Base-by-base conservation (phyloP, 768 basidiomycete genomes). In the Neoboletus brunneissimus region DNA sequence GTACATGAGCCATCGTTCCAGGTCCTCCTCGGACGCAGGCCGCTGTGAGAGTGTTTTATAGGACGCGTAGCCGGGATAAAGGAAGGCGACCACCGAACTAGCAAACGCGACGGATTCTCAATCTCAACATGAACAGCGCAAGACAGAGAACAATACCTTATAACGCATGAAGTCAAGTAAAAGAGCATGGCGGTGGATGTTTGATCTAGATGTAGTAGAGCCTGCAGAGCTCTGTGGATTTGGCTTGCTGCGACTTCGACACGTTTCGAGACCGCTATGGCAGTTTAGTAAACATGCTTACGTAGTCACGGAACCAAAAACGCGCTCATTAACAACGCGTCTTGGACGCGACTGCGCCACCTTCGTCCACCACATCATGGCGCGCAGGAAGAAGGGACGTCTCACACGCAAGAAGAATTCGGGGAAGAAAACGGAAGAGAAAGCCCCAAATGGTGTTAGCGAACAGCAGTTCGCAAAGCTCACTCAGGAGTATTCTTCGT, bases 1-100 rank as follows among this genome's bases (percentile, higher is more conserved):
- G 65, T 97, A 98, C 91, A 94, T 95, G 52, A 98, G 80, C 94
- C 95, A 97, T 73, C 93, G 79, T 69, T 97, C 95, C 10, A 95
- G 78, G 44, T 93, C 91, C 49, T 79, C 82, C 64, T 92, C 90
- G 0, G 87, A 87, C 2, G 90, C 89, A 20, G 91, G 91, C n/a
- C 91, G 80, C 63, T 89, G 85, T 37, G 89, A 88, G 32, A 98
- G 82, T 0, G 91, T 86, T 77, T 98, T 98, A 78, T 95, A 98
- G n/a, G 92, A 94, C 31, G 93, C 91, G 74, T 98, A 98, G 23
- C 89, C 90, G 0, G 94, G 94, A 71, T 98, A 96, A 40, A 95
- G 81, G 73, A 93, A 95, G 20, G 87, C 91, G 6, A 78, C 79
- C 35, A 81, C 72, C n/a, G 87, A 86, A 70, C 89, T 90, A 60